These are phyloP conservation scores for Microbotryum saponariae DNA, from an alignment of 1,284 basidiomycete genomes.

Conservation along the genomic window DNA sequence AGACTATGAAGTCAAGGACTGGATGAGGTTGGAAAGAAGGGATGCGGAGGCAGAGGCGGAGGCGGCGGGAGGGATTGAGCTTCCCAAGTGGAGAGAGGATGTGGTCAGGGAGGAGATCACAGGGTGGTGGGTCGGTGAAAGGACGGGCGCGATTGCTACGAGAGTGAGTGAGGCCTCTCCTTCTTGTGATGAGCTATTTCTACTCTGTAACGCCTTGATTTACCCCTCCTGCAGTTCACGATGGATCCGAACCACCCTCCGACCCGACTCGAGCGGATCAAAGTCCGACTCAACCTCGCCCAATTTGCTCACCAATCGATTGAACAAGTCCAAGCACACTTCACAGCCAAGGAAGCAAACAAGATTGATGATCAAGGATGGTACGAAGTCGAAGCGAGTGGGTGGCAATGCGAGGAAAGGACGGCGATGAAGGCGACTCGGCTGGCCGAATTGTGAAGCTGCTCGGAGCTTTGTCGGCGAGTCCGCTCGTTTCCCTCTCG, in stretches of 20 bases:
- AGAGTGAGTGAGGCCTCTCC: constrained; percentile 1
- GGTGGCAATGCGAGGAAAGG: constrained; percentile 4
- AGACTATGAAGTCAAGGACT: not conserved
- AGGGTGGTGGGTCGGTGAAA: constrained; percentile 24
- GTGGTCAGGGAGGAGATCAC: constrained; percentile 3
- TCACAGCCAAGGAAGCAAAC: not conserved
- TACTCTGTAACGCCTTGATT: too few relatives aligned
- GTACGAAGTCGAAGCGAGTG: not conserved
- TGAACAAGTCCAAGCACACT: not conserved
- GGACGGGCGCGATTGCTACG: constrained; percentile 14
- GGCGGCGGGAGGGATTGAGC: too few relatives aligned
- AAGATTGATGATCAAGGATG: constrained; percentile 11
- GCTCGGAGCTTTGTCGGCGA: constrained; percentile 1
- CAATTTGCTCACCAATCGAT: not conserved
- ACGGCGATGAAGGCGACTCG: constrained; percentile 5
- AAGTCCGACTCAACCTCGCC: constrained; percentile 17
- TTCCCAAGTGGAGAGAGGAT: constrained; percentile 7
- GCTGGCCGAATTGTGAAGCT: not conserved
- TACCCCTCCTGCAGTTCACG: constrained; percentile 12
- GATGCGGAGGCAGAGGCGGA: too few relatives aligned
- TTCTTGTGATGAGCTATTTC: too few relatives aligned
- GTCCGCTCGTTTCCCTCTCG: not conserved
- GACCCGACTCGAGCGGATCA: not conserved
- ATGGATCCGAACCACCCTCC: not conserved
- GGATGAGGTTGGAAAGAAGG: not conserved